Evolutionary conservation across 2,329 filamentous ascomycete species (phyloP), one percentile per base, ranked within the genome.

Genomic region (Chaetomiaceae sp.): DNA sequence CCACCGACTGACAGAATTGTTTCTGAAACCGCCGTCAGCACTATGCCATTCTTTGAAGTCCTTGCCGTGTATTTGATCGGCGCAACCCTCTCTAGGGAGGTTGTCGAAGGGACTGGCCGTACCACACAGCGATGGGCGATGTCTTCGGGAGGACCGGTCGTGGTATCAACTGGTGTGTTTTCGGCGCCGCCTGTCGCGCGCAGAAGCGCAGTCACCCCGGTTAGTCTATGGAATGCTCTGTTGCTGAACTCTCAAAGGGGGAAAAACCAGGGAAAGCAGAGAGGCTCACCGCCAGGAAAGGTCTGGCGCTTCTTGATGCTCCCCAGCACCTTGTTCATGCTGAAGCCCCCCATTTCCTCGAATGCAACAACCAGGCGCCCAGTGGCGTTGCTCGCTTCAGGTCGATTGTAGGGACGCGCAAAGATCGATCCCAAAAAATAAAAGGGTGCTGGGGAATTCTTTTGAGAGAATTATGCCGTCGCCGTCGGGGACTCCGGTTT

Each of bases 1-100:
- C 76, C 56, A 81, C 82, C 44, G 86, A 85, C 70, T 92, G 86
- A 75, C 89, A 95, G 66, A 95, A 95, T 39, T 82, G 77, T 75
- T 77, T 86, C 87, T 91, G 65, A 55, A 34, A 27, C 33, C 37
- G 30, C 27, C 23, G 56, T 59, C 39, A 60, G 62, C 45, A 48
- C 17, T 7, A 33, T 16, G 19, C 3, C 5, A n/a, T 10, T 37
- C 25, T 33, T 5, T 7, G 14, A 10, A 27, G 25, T 2, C 25
- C 2, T n/a, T n/a, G 25, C 25, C 2, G 25, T 27, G 6, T 10
- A 7, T 10, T 3, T 27, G 25, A 27, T 27, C 25, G 25, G 6
- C 10, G 25, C 25, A n/a, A n/a, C n/a, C n/a, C n/a, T n/a, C n/a
- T n/a, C n/a, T n/a, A n/a, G n/a, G n/a, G n/a, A n/a, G 25, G 25